These are phyloP conservation scores for Cucurbita maxima DNA, from an alignment of 306 rosid genomes.

Conservation along the genomic window DNA sequence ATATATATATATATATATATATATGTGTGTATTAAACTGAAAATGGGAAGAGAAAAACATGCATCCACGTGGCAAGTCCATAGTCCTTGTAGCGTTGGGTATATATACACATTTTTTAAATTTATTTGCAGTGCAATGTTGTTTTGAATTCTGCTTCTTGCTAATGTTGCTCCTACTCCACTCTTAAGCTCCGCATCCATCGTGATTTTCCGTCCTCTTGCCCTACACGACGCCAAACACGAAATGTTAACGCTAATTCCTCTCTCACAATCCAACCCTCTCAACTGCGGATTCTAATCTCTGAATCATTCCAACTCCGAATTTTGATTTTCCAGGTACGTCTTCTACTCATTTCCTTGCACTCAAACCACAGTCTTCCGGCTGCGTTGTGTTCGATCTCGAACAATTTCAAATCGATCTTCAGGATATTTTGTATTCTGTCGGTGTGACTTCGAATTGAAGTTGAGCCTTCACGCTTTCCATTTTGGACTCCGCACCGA, in stretches of 20 bases:
- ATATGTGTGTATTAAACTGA: no score
- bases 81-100: not conserved
- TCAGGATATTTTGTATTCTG: not conserved
- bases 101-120: not conserved
- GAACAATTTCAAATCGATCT: not conserved
- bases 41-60: no score
- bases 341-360: not conserved
- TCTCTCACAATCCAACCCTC: not conserved
- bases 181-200: not conserved
- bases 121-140: not conserved
- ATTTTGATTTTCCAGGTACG: not conserved
- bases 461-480: not conserved
- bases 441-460: not conserved
- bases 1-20: no score
- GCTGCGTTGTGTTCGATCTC: not conserved
- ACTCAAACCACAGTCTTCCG: not conserved
- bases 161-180: not conserved
- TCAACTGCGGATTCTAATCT: not conserved
- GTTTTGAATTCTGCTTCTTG: not conserved
- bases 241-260: not conserved
- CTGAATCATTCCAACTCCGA: not conserved
- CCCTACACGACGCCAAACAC: not conserved
- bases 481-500: not conserved
- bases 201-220: not conserved
- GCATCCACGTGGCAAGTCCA: not conserved